Evolutionary conservation across 306 rosid genomes (phyloP).

Genomic region (Pyrus betulifolia): DNA sequence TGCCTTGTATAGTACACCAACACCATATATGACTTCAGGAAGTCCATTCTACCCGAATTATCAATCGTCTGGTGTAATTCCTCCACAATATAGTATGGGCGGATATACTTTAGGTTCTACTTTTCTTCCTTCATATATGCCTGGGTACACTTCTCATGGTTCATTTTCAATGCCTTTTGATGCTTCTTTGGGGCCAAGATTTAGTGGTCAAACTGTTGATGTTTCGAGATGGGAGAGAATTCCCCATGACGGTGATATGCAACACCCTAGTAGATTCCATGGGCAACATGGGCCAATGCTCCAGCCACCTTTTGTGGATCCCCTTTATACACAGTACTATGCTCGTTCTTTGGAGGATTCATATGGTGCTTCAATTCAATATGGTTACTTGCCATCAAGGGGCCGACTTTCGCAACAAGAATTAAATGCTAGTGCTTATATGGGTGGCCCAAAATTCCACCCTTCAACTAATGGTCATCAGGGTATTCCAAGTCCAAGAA

Average conservation of each 20-base stretch:
- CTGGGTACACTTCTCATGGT: constrained; percentile 45
- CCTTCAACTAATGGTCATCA: constrained; percentile 23
- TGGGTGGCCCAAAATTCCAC: constrained; percentile 26
- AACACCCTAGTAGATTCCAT: constrained; percentile 35
- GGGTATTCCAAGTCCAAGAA: constrained; percentile 29
- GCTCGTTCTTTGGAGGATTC: constrained; percentile 28
- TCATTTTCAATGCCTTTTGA: constrained; percentile 38
- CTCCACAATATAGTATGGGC: constrained; percentile 37
- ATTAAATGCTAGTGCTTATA: constrained; percentile 14
- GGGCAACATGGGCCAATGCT: constrained; percentile 40
- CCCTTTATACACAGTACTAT: constrained; percentile 34
- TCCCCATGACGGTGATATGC: constrained; percentile 31
- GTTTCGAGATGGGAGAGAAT: constrained; percentile 30
- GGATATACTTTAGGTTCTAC: constrained; percentile 44
- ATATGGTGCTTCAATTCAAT: constrained; percentile 31
- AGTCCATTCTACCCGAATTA: constrained; percentile 38
- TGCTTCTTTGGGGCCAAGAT: constrained; percentile 28
- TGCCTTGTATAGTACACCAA: constrained; percentile 43
- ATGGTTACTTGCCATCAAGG: constrained; percentile 30
- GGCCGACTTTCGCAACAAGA: constrained; percentile 28
- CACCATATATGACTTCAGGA: constrained; percentile 41
- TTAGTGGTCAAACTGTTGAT: constrained; percentile 33
- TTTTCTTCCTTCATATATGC: constrained; percentile 29
- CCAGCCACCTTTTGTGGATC: constrained; percentile 44
- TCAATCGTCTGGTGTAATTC: constrained; percentile 28